A percentile compares a stretch with the other conserved stretches of the same genome.
These are phyloP conservation scores for Oemleria cerasiformis DNA, from an alignment of 306 rosid species.

Conservation along the genomic window DNA sequence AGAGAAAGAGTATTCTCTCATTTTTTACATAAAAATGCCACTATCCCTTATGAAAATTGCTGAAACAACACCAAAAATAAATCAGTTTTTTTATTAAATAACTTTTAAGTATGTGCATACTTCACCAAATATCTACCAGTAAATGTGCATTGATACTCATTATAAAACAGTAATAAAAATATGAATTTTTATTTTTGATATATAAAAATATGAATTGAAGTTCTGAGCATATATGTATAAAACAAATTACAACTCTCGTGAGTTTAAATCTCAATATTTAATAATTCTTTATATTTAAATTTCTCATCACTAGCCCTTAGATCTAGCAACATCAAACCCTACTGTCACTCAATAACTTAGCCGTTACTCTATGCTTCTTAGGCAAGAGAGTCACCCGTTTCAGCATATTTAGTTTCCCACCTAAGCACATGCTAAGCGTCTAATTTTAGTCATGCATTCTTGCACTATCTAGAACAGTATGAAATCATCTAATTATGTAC, in stretches of 20 bases:
- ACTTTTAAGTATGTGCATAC: background rate
- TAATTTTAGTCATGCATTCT: background rate
- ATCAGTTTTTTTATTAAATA: background rate
- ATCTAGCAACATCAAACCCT: background rate
- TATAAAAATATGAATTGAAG: background rate
- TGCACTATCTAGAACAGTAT: slow-evolving; percentile 1
- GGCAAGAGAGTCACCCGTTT: background rate
- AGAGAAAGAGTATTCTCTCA: background rate
- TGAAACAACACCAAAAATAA: background rate
- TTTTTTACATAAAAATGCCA: background rate
- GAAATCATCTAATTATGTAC: background rate
- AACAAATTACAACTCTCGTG: background rate
- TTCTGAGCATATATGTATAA: background rate
- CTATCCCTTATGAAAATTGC: background rate
- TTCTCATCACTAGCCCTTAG: background rate
- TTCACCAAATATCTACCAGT: background rate
- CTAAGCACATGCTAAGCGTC: background rate
- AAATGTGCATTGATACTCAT: background rate
- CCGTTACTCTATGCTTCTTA: background rate
- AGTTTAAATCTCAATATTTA: background rate
- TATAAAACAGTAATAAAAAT: background rate
- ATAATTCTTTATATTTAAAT: background rate
- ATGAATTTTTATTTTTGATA: background rate
- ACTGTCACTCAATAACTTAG: background rate
- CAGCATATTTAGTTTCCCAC: background rate